Percentiles rank a stretch among this genome's conserved stretches.
Evolutionary conservation across 495 filamentous ascomycete species (phyloP).

Genomic region (Penicillium dipodomyicola): DNA sequence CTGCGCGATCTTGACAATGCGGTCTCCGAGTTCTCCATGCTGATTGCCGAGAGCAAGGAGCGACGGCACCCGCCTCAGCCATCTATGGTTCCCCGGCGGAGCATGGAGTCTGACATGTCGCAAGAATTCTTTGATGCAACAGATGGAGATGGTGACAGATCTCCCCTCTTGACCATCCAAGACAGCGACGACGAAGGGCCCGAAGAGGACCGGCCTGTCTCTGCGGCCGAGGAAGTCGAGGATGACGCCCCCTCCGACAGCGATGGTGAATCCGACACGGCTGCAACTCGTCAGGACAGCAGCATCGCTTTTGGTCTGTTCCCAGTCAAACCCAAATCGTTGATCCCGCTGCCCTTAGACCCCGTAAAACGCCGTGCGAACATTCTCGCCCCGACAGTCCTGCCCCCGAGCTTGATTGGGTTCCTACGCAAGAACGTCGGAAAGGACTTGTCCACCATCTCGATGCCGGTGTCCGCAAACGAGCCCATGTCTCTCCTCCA

Average conservation of each 20-base stretch:
- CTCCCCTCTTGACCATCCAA: conserved; percentile 72
- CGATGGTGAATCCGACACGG: conserved; percentile 52
- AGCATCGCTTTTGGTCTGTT: conserved; percentile 57
- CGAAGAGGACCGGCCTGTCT: conserved; percentile 25
- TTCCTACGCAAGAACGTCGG: conserved; percentile 97
- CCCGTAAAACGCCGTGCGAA: conserved; percentile 64
- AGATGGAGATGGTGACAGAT: conserved; percentile 58
- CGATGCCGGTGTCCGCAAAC: conserved; percentile 96
- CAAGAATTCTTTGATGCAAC: conserved; percentile 95
- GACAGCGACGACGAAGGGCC: conserved; percentile 55
- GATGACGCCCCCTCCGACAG: conserved; percentile 48
- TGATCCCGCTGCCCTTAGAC: conserved; percentile 74
- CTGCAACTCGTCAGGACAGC: conserved; percentile 34
- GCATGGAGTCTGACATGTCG: conserved; percentile 75
- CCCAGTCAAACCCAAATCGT: conserved; percentile 68
- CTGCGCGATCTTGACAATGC: conserved; percentile 79
- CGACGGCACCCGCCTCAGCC: conserved; percentile 59
- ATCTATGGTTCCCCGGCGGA: conserved; percentile 59
- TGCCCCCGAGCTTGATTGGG: conserved; percentile 85
- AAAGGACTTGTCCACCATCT: conserved; percentile 92
- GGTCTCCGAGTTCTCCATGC: conserved; percentile 72
- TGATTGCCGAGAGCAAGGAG: conserved; percentile 75
- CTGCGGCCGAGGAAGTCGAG: conserved; percentile 32
- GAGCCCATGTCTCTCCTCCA: conserved; percentile 88
- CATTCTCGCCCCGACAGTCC: conserved; percentile 66